Evolutionary conservation across 2,329 filamentous ascomycete genomes (phyloP).

Genomic region (Aureobasidium namibiae): DNA sequence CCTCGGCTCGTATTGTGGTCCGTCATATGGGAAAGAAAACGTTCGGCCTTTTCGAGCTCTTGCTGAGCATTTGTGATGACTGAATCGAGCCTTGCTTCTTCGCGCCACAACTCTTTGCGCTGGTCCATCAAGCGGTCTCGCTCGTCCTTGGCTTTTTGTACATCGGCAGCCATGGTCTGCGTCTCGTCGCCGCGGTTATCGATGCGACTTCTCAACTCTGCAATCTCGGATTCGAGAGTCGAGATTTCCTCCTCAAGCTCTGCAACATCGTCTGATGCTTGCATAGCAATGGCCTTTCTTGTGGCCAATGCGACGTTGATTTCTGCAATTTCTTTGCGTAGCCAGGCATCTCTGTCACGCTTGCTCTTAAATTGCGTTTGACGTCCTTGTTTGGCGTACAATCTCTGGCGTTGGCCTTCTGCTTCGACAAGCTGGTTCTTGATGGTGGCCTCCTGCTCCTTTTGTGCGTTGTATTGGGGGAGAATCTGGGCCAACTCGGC

Average conservation of each 20-base stretch:
- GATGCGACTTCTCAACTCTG: slow-evolving; percentile 60
- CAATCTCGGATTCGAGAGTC: slow-evolving; percentile 63
- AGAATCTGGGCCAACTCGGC: slow-evolving; percentile 64
- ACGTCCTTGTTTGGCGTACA: slow-evolving; percentile 87
- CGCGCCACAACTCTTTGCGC: slow-evolving; percentile 76
- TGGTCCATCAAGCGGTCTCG: slow-evolving; percentile 76
- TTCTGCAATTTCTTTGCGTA: slow-evolving; percentile 73
- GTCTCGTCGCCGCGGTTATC: slow-evolving; percentile 72
- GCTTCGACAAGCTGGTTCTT: slow-evolving; percentile 67
- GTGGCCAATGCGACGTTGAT: slow-evolving; percentile 67
- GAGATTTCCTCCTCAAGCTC: slow-evolving; percentile 64
- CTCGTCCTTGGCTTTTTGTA: slow-evolving; percentile 68
- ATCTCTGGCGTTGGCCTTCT: slow-evolving; percentile 64
- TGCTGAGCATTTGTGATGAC: slow-evolving; percentile 66
- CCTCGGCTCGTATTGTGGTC: slow-evolving; percentile 81
- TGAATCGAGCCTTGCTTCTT: slow-evolving; percentile 78
- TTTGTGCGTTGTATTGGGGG: slow-evolving; percentile 67
- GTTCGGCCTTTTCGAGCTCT: slow-evolving; percentile 70
- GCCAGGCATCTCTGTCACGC: slow-evolving; percentile 74
- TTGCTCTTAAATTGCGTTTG: slow-evolving; percentile 83
- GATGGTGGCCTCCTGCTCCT: slow-evolving; percentile 62
- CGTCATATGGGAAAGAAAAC: slow-evolving; percentile 73
- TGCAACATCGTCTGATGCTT: slow-evolving; percentile 74
- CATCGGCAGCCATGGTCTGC: slow-evolving; percentile 62
- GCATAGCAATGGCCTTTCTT: slow-evolving; percentile 76